Percentiles rank a stretch among this genome's conserved stretches.
These are phyloP conservation scores for Globisporangium echinulatum DNA, from an alignment of 352 stramenopile species.

Conservation along the genomic window DNA sequence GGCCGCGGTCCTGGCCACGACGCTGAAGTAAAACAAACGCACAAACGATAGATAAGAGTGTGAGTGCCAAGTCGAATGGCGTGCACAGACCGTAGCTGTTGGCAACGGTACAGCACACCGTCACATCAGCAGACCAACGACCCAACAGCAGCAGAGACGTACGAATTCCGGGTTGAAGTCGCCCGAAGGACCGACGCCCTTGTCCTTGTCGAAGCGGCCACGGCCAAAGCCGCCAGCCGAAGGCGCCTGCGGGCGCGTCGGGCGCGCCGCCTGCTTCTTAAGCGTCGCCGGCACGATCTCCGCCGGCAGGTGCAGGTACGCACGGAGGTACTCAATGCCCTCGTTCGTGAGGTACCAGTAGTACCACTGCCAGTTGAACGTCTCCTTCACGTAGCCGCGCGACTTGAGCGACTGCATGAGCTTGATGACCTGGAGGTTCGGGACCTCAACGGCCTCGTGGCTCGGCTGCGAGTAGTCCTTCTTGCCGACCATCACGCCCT, in stretches of 20 bases:
- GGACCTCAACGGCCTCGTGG: constrained; percentile 97
- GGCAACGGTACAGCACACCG: too few species aligned
- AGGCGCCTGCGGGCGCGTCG: constrained; percentile 72
- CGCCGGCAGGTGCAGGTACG: constrained; percentile 96
- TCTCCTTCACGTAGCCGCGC: constrained; percentile 96
- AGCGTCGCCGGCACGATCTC: constrained; percentile 99
- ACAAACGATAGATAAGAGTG: background rate
- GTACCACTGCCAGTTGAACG: constrained; percentile 99
- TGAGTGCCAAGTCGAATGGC: too few species aligned
- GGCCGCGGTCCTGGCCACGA: constrained; percentile 36
- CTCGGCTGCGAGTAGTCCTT: constrained; percentile 86
- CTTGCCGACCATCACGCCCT: constrained; percentile 89
- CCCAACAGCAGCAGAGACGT: constrained; percentile 20
- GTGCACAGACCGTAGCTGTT: too few species aligned
- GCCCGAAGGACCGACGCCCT: constrained; percentile 81
- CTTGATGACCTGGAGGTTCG: constrained; percentile 98
- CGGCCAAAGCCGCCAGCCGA: constrained; percentile 71
- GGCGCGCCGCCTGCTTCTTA: constrained; percentile 93
- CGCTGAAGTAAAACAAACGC: background rate
- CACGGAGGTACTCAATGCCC: constrained; percentile 98
- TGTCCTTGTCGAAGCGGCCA: constrained; percentile 87
- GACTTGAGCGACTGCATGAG: constrained; percentile 98
- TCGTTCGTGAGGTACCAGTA: constrained; percentile 99
- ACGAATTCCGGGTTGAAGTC: constrained; percentile 89
- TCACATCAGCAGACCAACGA: background rate